Percentiles rank a stretch among this genome's conserved stretches.
These are phyloP conservation scores for Edaphochlamys debaryana DNA, from an alignment of 139 green algal genomes.

Conservation along the genomic window DNA sequence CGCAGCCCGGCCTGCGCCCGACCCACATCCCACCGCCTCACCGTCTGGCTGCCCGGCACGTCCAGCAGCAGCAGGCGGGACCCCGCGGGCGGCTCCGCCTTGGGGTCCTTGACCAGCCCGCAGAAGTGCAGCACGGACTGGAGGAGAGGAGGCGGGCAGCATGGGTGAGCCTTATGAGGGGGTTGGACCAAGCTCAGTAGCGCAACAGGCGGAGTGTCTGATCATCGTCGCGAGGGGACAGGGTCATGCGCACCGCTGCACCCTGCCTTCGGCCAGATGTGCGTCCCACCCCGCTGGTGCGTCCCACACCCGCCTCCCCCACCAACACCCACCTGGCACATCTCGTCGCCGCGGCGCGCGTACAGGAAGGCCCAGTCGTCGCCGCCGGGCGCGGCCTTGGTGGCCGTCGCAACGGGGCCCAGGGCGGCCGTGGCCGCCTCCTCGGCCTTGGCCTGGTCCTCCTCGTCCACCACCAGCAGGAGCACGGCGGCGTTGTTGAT, in stretches of 20 bases:
- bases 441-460: background rate
- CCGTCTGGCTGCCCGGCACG: constrained; percentile 10
- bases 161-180: no score
- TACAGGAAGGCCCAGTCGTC: constrained; percentile 14
- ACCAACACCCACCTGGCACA: background rate
- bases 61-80: background rate
- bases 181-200: no score
- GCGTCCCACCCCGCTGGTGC: no score
- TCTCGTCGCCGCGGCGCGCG: background rate
- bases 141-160: no score
- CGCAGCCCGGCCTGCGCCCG: no score
- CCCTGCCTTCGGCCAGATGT: no score
- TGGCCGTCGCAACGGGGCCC: background rate
- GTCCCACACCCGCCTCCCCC: no score
- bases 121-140: no score
- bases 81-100: background rate
- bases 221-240: no score
- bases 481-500: constrained; percentile 19
- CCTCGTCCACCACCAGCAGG: background rate
- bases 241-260: no score
- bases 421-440: background rate
- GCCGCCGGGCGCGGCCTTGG: background rate
- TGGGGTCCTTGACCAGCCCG: background rate
- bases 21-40: no score
- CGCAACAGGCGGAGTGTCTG: no score